Evolutionary conservation across 805 yeast species (phyloP).

Genomic region (Priceomyces haplophilus): DNA sequence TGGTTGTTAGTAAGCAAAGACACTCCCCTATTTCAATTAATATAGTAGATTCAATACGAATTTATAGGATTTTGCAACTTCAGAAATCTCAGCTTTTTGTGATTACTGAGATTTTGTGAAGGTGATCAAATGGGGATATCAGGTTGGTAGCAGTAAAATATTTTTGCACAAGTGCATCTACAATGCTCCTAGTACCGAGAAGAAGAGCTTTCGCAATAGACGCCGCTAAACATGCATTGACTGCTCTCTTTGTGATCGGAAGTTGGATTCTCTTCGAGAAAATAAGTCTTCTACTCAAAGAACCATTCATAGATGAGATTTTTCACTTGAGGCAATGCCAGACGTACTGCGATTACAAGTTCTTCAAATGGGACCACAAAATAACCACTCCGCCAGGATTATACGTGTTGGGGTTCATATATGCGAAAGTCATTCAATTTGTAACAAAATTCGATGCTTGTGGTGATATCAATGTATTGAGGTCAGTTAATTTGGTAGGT

Average conservation of each 20-base stretch:
- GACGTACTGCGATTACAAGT: constrained; percentile 59
- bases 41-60: too few relatives aligned
- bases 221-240: not conserved
- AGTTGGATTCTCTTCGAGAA: constrained; percentile 12
- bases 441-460: constrained; percentile 12
- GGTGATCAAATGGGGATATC: not conserved
- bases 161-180: not conserved
- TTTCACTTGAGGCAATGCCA: constrained; percentile 84
- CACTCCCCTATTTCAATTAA: not conserved
- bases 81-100: not conserved
- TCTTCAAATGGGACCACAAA: constrained; percentile 75
- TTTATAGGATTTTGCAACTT: not conserved
- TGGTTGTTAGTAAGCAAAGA: not conserved
- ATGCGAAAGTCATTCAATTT: constrained; percentile 29
- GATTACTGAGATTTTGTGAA: constrained; percentile 6
- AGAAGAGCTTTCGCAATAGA: not conserved
- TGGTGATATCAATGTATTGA: constrained; percentile 17
- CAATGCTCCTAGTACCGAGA: constrained; percentile 10
- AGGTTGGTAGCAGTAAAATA: not conserved
- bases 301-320: constrained; percentile 66
- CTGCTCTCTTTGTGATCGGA: constrained; percentile 10
- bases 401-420: constrained; percentile 48
- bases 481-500: constrained; percentile 62
- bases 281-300: constrained; percentile 20
- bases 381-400: constrained; percentile 97